Conservation (phyloP, 441 rosid genomes). For the Pelargonium australe region DNA sequence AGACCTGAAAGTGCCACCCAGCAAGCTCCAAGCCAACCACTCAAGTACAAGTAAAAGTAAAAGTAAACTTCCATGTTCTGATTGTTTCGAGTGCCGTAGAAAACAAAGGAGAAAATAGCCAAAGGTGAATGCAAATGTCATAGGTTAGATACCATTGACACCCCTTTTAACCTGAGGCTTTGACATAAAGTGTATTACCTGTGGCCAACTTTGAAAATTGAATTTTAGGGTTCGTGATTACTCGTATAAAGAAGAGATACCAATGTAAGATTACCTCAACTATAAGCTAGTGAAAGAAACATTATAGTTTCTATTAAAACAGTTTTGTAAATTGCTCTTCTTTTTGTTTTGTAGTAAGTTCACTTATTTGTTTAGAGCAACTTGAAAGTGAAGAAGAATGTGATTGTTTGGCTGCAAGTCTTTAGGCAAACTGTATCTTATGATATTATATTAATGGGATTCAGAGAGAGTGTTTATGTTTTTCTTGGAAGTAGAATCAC, state of each 20-base stretch:
- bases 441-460: too few species aligned
- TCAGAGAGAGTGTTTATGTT: too few species aligned
- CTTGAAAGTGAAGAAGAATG: background rate
- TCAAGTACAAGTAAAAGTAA: slow-evolving; percentile 36
- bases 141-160: background rate
- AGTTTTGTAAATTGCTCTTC: slow-evolving; percentile 3
- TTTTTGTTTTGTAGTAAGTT: slow-evolving; percentile 5
- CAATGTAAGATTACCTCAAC: background rate
- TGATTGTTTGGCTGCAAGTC: background rate
- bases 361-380: slow-evolving; percentile 8
- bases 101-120: slow-evolving; percentile 55
- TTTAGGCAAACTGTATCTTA: background rate
- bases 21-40: slow-evolving; percentile 46
- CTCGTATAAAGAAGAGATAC: background rate
- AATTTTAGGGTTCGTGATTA: background rate
- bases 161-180: background rate
- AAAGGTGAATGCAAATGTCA: slow-evolving; percentile 5
- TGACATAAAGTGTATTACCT: background rate
- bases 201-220: background rate
- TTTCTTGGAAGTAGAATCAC: too few species aligned
- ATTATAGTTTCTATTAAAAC: background rate
- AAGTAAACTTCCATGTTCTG: slow-evolving; percentile 40
- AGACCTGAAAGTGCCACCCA: slow-evolving; percentile 69
- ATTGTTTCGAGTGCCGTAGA: slow-evolving; percentile 87
- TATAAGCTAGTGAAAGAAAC: background rate